phyloP scores from a whole-genome alignment of 805 yeast genomes.

The Kazachstania taianensis region DNA sequence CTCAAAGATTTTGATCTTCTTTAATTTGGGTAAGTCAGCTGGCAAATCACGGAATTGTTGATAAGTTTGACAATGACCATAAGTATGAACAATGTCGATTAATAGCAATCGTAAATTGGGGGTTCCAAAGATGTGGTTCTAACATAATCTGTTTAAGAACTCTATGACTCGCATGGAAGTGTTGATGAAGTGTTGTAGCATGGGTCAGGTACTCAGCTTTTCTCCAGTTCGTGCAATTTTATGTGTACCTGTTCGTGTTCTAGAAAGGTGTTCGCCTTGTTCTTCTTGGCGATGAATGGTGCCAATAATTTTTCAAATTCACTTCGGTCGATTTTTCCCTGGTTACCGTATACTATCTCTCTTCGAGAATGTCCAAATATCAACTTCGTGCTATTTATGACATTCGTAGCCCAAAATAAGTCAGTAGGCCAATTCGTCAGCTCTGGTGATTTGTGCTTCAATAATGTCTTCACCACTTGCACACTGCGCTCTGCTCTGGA shows the following conservation, averaged over 20 bases:
- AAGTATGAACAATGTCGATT: too few species aligned
- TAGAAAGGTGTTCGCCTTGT: too few species aligned
- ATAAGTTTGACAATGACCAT: too few species aligned
- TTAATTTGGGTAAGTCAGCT: not conserved
- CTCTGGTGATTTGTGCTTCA: not conserved
- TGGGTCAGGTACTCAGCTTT: not conserved
- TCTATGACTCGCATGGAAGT: conserved; percentile 1
- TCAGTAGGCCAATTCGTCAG: not conserved
- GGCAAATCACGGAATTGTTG: not conserved
- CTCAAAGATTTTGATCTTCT: not conserved
- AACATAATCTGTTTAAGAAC: not conserved
- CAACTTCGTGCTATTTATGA: not conserved
- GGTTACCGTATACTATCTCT: not conserved
- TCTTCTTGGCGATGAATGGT: too few species aligned
- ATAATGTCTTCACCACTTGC: not conserved
- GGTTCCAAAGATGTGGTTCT: not conserved
- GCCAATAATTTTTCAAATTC: too few species aligned
- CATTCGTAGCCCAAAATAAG: not conserved
- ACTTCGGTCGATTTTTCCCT: too few species aligned
- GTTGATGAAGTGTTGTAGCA: not conserved
- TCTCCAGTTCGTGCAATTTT: too few species aligned
- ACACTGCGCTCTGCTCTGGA: not conserved
- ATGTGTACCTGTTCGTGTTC: too few species aligned
- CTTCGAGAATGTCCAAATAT: not conserved
- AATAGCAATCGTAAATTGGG: too few species aligned